phyloP scores from a whole-genome alignment of 768 basidiomycete species.

The Auricularia cornea region DNA sequence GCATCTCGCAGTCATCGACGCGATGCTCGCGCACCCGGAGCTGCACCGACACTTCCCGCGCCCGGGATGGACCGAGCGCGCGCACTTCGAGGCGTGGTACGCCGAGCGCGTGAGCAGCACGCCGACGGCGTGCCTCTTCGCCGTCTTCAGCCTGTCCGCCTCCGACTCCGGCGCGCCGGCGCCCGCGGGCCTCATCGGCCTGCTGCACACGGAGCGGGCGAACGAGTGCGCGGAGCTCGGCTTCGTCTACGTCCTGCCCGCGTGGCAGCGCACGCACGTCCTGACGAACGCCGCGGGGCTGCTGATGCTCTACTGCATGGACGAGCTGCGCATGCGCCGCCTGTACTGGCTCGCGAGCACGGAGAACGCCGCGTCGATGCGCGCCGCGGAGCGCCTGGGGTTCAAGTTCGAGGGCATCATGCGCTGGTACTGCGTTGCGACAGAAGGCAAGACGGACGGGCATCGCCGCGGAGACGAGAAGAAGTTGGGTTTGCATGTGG shows the following conservation, averaged over 20 bases:
- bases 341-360: conserved; percentile 53
- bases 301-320: conserved; percentile 26
- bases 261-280: conserved; percentile 58
- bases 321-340: conserved; percentile 43
- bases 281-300: conserved; percentile 38
- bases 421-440: conserved; percentile 47
- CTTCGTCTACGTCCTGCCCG: conserved; percentile 43
- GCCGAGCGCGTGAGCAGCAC: neutral
- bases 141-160: conserved; percentile 43
- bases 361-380: conserved; percentile 39
- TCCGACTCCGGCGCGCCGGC: neutral
- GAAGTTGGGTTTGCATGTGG: conserved; percentile 33
- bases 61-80: conserved; percentile 23
- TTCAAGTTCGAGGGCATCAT: conserved; percentile 45
- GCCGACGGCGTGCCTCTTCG: conserved; percentile 32
- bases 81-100: neutral
- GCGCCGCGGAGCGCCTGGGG: conserved; percentile 50
- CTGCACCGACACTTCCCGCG: conserved; percentile 43
- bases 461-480: conserved; percentile 19
- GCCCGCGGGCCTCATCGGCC: conserved; percentile 36
- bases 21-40: conserved; percentile 27
- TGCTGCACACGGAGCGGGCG: conserved; percentile 34
- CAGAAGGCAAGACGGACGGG: conserved; percentile 25
- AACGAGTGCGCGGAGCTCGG: conserved; percentile 50
- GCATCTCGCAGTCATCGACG: conserved; percentile 30